Base-by-base conservation (phyloP, 1,284 basidiomycete genomes). In the Omphalotus olearius region DNA sequence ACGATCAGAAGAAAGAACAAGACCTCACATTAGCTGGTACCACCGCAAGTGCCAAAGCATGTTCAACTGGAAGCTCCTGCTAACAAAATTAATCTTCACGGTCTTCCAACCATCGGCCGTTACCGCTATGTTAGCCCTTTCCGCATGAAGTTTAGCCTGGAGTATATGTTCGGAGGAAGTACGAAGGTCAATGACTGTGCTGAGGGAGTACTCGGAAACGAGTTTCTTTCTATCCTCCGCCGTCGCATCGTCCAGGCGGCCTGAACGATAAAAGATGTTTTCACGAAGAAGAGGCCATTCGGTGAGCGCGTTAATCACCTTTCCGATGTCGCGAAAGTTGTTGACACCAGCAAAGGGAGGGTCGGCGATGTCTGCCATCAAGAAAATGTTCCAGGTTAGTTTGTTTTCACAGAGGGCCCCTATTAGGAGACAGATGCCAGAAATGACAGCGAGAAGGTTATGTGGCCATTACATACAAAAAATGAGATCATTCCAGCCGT, bases 241-340 rank as follows among this genome's bases (percentile, higher is more conserved):
- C 23, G 51, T 58, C 0, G 57, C 56, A n/a, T 54, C 51, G 50
- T 60, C 59, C 35, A 60, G 50, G 11, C 59, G 56, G 30, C 59
- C 59, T 28, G 59, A 57, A 16, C 59, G 57, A 25, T 53, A 56
- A 14, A 60, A 33, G 18, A 45, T 45, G 40, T 54, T 55, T 26
- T 57, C 57, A 35, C 39, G 52, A 10, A 58, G n/a, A 20, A 45
- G 28, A 33, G 30, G 30, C 30, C 30, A 33, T 10, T 30, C 41
- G 44, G 28, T 16, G 4, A 53, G 39, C 4, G 46, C 7, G 20
- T 58, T 58, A 7, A 58, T 48, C 33, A 56, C 54, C 13, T 41
- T 50, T 30, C 56, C 59, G 6, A 58, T 54, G 30, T 60, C 59
- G n/a, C 59, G 57, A 43, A 60, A 60, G 49, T 60, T 60, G 53